A percentile compares a stretch with the other conserved stretches of the same genome.
phyloP scores from a whole-genome alignment of 2,329 filamentous ascomycete species.

The Elsinoe necatrix region DNA sequence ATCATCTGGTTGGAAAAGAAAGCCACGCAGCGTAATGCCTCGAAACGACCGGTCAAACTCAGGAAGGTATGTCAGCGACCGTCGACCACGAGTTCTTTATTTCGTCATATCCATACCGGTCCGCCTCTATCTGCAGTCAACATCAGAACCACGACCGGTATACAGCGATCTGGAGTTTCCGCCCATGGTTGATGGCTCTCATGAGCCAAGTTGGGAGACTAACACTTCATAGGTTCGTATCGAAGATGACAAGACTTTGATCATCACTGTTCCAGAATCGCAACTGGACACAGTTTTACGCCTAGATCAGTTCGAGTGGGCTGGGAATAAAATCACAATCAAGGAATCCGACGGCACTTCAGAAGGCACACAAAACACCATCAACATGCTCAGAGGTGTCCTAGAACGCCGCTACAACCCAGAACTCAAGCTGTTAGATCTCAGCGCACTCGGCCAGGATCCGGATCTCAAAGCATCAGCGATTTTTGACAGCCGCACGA shows the following conservation, averaged over 20 bases:
- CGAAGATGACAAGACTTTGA: constrained; percentile 31
- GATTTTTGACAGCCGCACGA: constrained; percentile 63
- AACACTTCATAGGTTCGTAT: constrained; percentile 26
- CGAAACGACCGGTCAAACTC: constrained; percentile 29
- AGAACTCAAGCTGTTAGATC: constrained; percentile 65
- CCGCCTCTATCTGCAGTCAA: constrained; percentile 25
- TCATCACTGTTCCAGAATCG: constrained; percentile 31
- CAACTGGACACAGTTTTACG: constrained; percentile 30
- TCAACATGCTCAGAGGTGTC: constrained; percentile 57
- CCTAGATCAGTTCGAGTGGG: constrained; percentile 35
- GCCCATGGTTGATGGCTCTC: constrained; percentile 17
- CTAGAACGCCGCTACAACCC: constrained; percentile 66
- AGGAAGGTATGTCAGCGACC: constrained; percentile 29
- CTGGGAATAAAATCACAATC: constrained; percentile 32
- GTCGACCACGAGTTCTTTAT: constrained; percentile 16
- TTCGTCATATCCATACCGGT: constrained; percentile 22
- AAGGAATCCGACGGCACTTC: constrained; percentile 22
- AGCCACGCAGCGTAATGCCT: constrained; percentile 26
- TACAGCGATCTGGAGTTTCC: constrained; percentile 16
- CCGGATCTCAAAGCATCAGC: constrained; percentile 62
- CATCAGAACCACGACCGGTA: constrained; percentile 27
- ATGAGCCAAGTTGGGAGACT: constrained; percentile 19
- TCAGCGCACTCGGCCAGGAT: constrained; percentile 70
- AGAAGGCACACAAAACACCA: constrained; percentile 40
- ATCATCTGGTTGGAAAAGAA: constrained; percentile 36